These are phyloP conservation scores for Diaporthe velutina DNA, from an alignment of 2,329 filamentous ascomycete genomes.

Conservation along the genomic window DNA sequence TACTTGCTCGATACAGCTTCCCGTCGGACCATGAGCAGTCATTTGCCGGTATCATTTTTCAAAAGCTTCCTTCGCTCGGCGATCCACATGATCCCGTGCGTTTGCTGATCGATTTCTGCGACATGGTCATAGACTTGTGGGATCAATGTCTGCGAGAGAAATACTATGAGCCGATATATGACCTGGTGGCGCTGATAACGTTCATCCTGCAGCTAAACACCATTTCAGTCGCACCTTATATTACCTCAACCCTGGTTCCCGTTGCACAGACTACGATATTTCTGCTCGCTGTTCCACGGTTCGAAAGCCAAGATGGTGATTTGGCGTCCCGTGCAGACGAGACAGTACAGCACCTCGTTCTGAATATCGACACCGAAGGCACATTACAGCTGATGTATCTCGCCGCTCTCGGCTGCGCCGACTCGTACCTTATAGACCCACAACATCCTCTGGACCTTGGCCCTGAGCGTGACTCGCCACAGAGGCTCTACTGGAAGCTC, in stretches of 20 bases:
- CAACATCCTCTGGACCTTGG: slow-evolving; percentile 37
- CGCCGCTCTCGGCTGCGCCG: slow-evolving; percentile 68
- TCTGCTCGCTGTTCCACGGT: slow-evolving; percentile 69
- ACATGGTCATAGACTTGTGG: slow-evolving; percentile 77
- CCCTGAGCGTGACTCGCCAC: slow-evolving; percentile 45
- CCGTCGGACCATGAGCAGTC: slow-evolving; percentile 73
- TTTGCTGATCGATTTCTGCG: slow-evolving; percentile 74
- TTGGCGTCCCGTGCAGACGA: slow-evolving; percentile 57
- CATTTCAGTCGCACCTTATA: slow-evolving; percentile 67
- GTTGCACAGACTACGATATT: slow-evolving; percentile 71
- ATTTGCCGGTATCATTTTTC: slow-evolving; percentile 76
- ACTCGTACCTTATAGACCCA: slow-evolving; percentile 37
- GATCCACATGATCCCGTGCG: slow-evolving; percentile 61
- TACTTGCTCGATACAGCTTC: slow-evolving; percentile 73
- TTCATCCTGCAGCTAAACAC: slow-evolving; percentile 75
- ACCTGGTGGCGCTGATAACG: slow-evolving; percentile 74
- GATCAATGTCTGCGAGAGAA: slow-evolving; percentile 74
- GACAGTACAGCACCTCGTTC: slow-evolving; percentile 58
- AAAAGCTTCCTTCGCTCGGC: slow-evolving; percentile 72
- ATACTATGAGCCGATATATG: slow-evolving; percentile 72
- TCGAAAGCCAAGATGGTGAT: slow-evolving; percentile 63
- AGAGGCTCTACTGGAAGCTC: slow-evolving; percentile 73
- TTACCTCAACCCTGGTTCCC: slow-evolving; percentile 69
- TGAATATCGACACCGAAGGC: slow-evolving; percentile 71
- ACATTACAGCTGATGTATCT: slow-evolving; percentile 77